phyloP scores from a whole-genome alignment of 2,329 filamentous ascomycete species.

The Epichloe aotearoae region DNA sequence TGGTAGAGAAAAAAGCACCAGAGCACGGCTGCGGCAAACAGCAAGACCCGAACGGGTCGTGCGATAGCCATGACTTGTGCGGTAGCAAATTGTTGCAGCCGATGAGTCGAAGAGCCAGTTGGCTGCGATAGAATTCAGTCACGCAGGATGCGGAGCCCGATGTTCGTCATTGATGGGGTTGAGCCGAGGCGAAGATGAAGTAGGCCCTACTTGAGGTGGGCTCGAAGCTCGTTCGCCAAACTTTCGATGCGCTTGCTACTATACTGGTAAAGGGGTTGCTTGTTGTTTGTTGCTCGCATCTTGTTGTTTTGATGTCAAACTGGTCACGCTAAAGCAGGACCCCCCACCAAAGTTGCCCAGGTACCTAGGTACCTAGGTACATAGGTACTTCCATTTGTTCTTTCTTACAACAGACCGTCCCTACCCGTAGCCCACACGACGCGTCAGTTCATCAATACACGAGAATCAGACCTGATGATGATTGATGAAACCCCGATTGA shows the following conservation, averaged over 20 bases:
- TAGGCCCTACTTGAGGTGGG: no score
- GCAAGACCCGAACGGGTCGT: constrained; percentile 70
- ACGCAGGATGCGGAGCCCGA: neutral
- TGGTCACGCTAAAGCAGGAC: neutral
- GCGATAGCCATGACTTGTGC: constrained; percentile 60
- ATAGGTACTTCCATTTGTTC: no score
- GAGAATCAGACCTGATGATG: neutral
- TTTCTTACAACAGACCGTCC: no score
- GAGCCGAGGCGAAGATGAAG: neutral
- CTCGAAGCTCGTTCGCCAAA: no score
- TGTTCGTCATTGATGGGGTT: neutral
- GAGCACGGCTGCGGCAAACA: constrained; percentile 54
- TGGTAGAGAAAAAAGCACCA: constrained; percentile 72
- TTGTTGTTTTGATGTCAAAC: no score
- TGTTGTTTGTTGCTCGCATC: neutral
- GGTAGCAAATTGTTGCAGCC: neutral
- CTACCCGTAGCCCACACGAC: neutral
- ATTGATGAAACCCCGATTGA: neutral
- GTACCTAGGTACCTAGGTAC: no score
- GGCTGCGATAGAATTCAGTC: neutral
- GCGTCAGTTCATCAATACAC: neutral
- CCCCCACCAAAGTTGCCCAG: neutral
- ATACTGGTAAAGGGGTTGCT: neutral
- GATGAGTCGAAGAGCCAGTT: neutral
- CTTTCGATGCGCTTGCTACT: neutral